Conservation (phyloP, 192 early-diverging fungal species). For the Umbelopsis ramanniana region DNA sequence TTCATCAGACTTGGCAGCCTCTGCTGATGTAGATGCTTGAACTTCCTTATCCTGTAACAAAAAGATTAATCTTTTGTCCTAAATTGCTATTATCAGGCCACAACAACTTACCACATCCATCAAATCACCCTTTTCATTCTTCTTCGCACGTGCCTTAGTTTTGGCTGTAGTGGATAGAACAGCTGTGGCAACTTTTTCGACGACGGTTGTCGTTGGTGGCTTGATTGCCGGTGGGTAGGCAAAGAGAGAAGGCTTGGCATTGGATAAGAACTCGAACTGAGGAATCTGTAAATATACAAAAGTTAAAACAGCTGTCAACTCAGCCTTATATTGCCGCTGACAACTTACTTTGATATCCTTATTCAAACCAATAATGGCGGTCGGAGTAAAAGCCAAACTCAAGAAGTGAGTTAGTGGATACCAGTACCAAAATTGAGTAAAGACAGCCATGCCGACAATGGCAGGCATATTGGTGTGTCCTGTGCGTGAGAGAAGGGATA, state of each 20-base stretch:
- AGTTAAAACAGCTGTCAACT: not conserved
- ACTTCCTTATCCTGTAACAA: conserved; percentile 30
- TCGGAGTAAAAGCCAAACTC: conserved; percentile 92
- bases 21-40: conserved; percentile 63
- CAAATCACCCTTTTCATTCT: conserved; percentile 70
- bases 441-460: conserved; percentile 97
- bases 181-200: conserved; percentile 94
- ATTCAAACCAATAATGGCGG: conserved; percentile 94
- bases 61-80: not conserved
- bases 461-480: conserved; percentile 93
- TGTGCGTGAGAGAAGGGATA: conserved; percentile 85
- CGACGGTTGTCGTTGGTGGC: conserved; percentile 73
- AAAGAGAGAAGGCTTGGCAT: conserved; percentile 87
- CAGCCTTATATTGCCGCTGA: not conserved
- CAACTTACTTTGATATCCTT: conserved; percentile 69
- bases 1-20: conserved; percentile 46
- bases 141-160: conserved; percentile 84
- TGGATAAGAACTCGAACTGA: conserved; percentile 84
- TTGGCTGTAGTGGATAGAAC: conserved; percentile 96
- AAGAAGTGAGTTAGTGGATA: conserved; percentile 97
- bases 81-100: not conserved
- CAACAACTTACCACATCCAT: conserved; percentile 49
- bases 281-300: conserved; percentile 58
- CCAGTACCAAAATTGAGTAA: conserved; percentile 99
- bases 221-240: conserved; percentile 91